phyloP scores from a whole-genome alignment of 306 rosid species.

The Trichosanthes cucumerina region DNA sequence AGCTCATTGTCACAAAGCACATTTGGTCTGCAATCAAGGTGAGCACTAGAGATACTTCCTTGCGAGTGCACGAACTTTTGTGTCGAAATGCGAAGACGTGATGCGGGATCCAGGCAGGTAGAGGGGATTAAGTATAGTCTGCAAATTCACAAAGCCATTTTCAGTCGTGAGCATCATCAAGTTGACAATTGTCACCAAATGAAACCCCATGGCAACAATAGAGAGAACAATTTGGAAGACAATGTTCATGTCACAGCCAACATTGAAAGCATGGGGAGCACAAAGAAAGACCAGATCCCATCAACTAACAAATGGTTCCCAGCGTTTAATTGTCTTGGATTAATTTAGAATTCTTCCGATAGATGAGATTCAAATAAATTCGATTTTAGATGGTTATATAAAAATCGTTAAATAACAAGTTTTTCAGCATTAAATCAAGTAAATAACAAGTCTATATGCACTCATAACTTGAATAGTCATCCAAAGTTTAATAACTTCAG shows the following conservation, averaged over 20 bases:
- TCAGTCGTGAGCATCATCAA: neutral
- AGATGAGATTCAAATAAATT: neutral
- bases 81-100: slow-evolving; percentile 84
- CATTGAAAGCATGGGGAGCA: neutral
- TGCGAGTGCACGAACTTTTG: slow-evolving; percentile 92
- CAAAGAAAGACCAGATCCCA: neutral
- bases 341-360: neutral
- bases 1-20: neutral
- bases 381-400: too few relatives aligned
- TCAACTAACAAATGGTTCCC: neutral
- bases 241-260: neutral
- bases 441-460: neutral
- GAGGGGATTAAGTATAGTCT: slow-evolving; percentile 82
- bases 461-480: neutral
- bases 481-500: neutral
- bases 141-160: slow-evolving; percentile 29
- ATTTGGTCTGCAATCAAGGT: slow-evolving; percentile 3
- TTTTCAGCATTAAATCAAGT: too few relatives aligned
- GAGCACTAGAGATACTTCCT: slow-evolving; percentile 54
- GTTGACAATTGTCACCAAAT: neutral
- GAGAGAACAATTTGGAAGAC: neutral
- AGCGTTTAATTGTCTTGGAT: neutral
- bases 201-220: neutral
- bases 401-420: too few relatives aligned
- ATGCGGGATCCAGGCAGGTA: slow-evolving; percentile 94